Evolutionary conservation across 2,329 filamentous ascomycete species (phyloP), one percentile per base, ranked within the genome.

Genomic region (Sclerotinia subarctica): DNA sequence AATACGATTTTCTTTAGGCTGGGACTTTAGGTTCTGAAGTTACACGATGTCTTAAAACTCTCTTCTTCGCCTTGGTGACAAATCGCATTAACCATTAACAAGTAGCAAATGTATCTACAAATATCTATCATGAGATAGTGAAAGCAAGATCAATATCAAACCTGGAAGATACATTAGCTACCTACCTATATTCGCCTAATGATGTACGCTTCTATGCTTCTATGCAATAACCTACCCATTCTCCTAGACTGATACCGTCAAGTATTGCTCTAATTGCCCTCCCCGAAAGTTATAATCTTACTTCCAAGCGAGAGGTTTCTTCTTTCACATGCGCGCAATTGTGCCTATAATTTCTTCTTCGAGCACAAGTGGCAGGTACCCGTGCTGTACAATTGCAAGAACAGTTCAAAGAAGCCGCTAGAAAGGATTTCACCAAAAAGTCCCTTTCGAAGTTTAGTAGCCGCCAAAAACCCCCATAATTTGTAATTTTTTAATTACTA

Each of bases 31-130:
- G n/a, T 51, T 32, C 53, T 58, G 35, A 44, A 59, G 64, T 59
- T 60, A 52, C 64, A 60, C 54, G 13, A n/a, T 66, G 54, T 66
- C 64, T 66, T 42, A 29, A 60, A 42, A 49, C 42, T 24, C 32
- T n/a, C n/a, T 42, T 49, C 54, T 51, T 60, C n/a, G 44, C 35
- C 24, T 60, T 66, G 32, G 19, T 44, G 53, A 59, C 19, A 51
- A 58, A 51, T 38, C 49, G 64, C 21, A 42, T 53, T 47, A 53
- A 53, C 60, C 21, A 42, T 53, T 47, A 53, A 53, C 60, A 51
- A 26, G 26, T 53, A 17, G 24, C 46, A 24, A 26, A 49, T 46
- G 26, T 47, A 56, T 65, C 24, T 49, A 49, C 52, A 58, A 26
- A 58, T 49, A 66, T 66, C 64, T 42, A 53, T 42, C 53, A 59